Base-by-base conservation (phyloP, 2,329 filamentous ascomycete genomes). In the Sodiomyces alkalinus region DNA sequence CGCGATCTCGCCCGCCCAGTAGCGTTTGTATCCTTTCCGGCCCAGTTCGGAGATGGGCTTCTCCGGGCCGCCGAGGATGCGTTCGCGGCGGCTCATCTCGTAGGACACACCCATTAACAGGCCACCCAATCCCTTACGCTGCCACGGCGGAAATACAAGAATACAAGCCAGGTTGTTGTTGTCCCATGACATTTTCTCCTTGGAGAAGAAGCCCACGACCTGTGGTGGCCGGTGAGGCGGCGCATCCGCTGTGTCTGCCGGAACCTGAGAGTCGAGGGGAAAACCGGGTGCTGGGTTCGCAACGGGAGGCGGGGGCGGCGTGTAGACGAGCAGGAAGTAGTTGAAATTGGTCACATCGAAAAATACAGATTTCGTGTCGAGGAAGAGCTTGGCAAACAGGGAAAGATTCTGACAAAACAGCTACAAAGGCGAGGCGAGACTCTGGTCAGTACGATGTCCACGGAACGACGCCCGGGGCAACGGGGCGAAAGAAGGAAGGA, bases 141-240 rank as follows among this genome's bases (percentile, higher is more conserved):
- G 87, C 74, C 87, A 96, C 0, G 90, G 90, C 2, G 90, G 90
- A 45, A 96, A 96, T 11, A 96, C 70, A 6, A 96, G 64, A 41
- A 98, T 98, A 48, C 90, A 98, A 1, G 90, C 90, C 5, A 98
- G 66, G 40, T 96, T 98, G 53, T 98, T 96, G 45, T 87, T 86
- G 45, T 98, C 90, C 87, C 90, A 98, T 4, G 83, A 93, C 63
- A 94, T 80, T 51, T 96, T 96, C 53, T 98, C 90, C 49, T 98
- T 96, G 38, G 81, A 92, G 59, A 96, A 98, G 64, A 96, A 96
- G n/a, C 90, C 90, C 1, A 87, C 71, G 17, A 94, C 75, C 45
- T 77, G 72, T 13, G 52, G 46, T 13, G 44, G 40, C 11, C 17
- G 14, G 11, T 19, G 18, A 10, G 22, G 29, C 11, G 19, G 34